Conservation (phyloP, 2,329 filamentous ascomycete species). For the Kalmusia sp. region DNA sequence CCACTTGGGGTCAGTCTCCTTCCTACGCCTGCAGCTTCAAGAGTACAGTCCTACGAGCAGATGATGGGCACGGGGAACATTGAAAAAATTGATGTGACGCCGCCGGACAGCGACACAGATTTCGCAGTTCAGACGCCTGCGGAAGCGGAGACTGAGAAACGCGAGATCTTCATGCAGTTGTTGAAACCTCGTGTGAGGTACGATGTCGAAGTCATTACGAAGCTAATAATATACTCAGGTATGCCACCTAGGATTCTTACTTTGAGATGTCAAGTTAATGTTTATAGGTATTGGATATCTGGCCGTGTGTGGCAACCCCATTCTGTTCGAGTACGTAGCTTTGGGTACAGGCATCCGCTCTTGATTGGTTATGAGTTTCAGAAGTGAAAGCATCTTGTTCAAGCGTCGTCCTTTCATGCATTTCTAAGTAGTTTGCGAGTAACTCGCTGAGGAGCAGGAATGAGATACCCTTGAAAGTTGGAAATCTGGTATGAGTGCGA, state of each 20-base stretch:
- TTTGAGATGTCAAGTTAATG: no score
- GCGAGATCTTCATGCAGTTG: constrained; percentile 82
- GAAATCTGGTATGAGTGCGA: no score
- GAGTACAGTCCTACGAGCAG: constrained; percentile 70
- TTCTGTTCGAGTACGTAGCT: constrained; percentile 71
- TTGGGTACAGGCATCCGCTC: constrained; percentile 48
- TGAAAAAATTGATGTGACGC: constrained; percentile 16
- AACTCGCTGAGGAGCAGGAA: no score
- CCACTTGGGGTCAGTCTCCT: constrained; percentile 53
- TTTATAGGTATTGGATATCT: constrained; percentile 79
- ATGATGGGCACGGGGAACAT: constrained; percentile 74
- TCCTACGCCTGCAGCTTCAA: constrained; percentile 54
- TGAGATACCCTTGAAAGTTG: not conserved
- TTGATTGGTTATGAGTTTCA: no score
- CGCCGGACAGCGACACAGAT: constrained; percentile 43
- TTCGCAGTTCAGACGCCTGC: constrained; percentile 32
- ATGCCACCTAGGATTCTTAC: no score
- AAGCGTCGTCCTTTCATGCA: no score
- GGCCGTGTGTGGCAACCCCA: constrained; percentile 76
- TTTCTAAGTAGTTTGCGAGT: no score
- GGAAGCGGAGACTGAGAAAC: constrained; percentile 47
- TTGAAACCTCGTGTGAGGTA: constrained; percentile 90
- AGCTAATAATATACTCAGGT: constrained; percentile 94
- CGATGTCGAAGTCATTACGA: constrained; percentile 98
- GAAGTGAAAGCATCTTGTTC: no score